phyloP scores from a whole-genome alignment of 2,329 filamentous ascomycete species.

The Aspergillus jensenii region DNA sequence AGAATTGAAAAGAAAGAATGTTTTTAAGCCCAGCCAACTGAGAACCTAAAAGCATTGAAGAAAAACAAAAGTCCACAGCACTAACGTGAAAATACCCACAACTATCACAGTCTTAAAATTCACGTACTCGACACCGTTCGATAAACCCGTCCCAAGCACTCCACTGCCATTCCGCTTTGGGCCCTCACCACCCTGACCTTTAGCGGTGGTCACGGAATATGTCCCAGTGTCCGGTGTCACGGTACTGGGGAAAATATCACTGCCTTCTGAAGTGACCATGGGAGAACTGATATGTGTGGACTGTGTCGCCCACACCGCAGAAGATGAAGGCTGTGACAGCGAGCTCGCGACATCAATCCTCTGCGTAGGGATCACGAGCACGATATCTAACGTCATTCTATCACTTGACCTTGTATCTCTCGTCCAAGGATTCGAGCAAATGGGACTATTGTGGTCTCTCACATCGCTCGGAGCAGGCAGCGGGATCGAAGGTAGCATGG shows the following conservation, averaged over 20 bases:
- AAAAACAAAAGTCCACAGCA: neutral
- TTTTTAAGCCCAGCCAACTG: neutral
- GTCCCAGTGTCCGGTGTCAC: neutral
- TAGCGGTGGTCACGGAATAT: neutral
- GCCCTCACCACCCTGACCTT: neutral
- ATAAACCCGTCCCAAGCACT: neutral
- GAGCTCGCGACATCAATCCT: neutral
- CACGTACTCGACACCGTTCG: neutral
- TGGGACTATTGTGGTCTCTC: neutral
- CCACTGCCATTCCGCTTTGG: neutral
- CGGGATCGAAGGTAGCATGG: neutral
- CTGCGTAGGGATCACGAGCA: constrained; percentile 5
- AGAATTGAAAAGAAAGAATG: no score
- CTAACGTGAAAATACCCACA: neutral
- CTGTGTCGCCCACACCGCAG: neutral
- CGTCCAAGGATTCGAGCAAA: constrained; percentile 6
- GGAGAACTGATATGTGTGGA: neutral
- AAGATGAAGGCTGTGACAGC: neutral
- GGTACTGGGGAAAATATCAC: neutral
- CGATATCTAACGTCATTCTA: neutral
- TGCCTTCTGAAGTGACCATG: neutral
- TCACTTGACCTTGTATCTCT: neutral
- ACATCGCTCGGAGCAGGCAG: neutral
- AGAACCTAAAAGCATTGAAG: neutral
- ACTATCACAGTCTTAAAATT: neutral